These are phyloP conservation scores for Aureobasidium subglaciale DNA, from an alignment of 2,329 filamentous ascomycete genomes.

Conservation along the genomic window DNA sequence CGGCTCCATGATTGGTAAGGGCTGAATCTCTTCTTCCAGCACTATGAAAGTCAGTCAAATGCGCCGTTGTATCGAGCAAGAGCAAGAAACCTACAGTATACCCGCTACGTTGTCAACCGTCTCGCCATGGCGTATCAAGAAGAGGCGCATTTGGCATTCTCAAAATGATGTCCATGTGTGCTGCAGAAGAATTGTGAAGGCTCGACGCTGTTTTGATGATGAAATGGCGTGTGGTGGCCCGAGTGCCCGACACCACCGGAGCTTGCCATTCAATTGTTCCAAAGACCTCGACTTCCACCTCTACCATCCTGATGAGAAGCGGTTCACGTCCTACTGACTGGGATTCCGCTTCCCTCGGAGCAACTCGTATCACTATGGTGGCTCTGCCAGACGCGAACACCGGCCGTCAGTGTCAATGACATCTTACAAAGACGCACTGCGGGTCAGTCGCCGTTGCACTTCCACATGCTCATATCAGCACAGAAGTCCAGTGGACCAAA, in stretches of 20 bases:
- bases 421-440: too few relatives aligned
- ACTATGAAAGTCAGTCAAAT: conserved; percentile 34
- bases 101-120: conserved; percentile 82
- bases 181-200: neutral
- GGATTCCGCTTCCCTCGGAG: too few relatives aligned
- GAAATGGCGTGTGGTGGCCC: conserved; percentile 5
- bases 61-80: neutral
- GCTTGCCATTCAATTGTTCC: neutral
- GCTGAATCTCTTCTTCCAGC: conserved; percentile 75
- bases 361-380: too few relatives aligned
- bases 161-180: neutral
- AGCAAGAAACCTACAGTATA: conserved; percentile 53
- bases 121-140: conserved; percentile 81
- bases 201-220: conserved; percentile 9
- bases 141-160: conserved; percentile 49
- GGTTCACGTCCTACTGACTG: too few relatives aligned
- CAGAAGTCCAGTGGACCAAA: too few relatives aligned
- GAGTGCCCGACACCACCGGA: neutral
- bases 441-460: too few relatives aligned
- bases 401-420: too few relatives aligned
- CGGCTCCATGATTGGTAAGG: conserved; percentile 72
- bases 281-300: neutral
- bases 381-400: too few relatives aligned
- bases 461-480: too few relatives aligned
- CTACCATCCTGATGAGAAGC: too few relatives aligned